Base-by-base conservation (phyloP, 768 basidiomycete species). In the Harrya chromipes region DNA sequence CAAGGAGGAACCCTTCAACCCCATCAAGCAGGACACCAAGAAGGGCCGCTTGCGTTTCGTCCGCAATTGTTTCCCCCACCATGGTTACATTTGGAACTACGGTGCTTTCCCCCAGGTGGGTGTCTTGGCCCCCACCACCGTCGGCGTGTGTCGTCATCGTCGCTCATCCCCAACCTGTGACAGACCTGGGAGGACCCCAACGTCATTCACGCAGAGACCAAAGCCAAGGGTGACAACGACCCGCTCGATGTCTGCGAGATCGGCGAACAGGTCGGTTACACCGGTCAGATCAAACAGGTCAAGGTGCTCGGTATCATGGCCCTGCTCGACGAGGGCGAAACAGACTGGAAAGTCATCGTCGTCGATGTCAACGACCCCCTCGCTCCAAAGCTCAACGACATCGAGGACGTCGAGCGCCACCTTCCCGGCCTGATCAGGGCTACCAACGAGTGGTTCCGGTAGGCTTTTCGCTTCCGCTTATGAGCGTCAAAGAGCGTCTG, bases 291-390 rank as follows among this genome's bases (percentile, higher is more conserved):
- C 71, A 99, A 98, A 78, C 97, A 97, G 72, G 97, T 99, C 83
- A 99, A 99, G 79, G 90, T 99, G 58, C 90, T 99, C 64, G 97
- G 97, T 54, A 95, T 98, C 82, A 98, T 98, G 95, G 97, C 97
- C 50, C 80, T 98, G 50, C 85, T 98, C 59, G 97, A 99, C 67
- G 97, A 98, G 70, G 97, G 97, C 62, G 97, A 98, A 78, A 98
- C 97, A 58, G 97, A 98, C 78, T 99, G 97, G 97, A 99, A 99
- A 74, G 90, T 99, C 75, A 83, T 99, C 72, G 97, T 95, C 68
- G 92, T 98, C 58, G 97, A 98, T 68, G 82, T 97, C 54, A 82
- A 83, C 59, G 97, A 98, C 69, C 95, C 97, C 37, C 85, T 98
- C 53, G 97, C 97, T 14, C 78, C 89, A 66, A 91, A 95, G 72